A percentile compares a stretch with the other conserved stretches of the same genome.
Conservation (phyloP, 495 filamentous ascomycete genomes). For the Neurospora sp. region DNA sequence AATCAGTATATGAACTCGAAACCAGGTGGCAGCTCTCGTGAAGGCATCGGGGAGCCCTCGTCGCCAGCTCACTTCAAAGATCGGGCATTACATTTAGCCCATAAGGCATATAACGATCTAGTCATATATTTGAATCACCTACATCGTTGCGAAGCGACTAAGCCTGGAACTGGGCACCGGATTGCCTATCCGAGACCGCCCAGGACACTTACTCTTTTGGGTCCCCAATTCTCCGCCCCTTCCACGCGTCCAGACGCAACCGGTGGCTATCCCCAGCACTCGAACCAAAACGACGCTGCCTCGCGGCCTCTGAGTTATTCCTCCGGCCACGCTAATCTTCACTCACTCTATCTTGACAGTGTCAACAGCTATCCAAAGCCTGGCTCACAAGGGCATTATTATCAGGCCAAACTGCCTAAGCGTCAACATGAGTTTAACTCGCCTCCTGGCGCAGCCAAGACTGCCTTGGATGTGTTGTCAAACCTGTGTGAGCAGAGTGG, state of each 20-base stretch:
- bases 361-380: slow-evolving; percentile 1
- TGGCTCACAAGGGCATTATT: slow-evolving; percentile 4
- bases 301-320: slow-evolving; percentile 4
- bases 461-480: slow-evolving; percentile 69
- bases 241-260: slow-evolving; percentile 4
- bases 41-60: slow-evolving; percentile 3
- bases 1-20: slow-evolving; percentile 10
- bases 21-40: not conserved
- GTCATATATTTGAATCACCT: slow-evolving; percentile 62
- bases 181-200: slow-evolving; percentile 40
- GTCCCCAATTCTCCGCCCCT: not conserved
- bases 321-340: not conserved
- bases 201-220: slow-evolving; percentile 13
- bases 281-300: slow-evolving; percentile 14
- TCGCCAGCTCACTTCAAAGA: slow-evolving; percentile 63
- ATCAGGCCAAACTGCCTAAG: slow-evolving; percentile 9
- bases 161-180: slow-evolving; percentile 15
- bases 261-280: slow-evolving; percentile 11
- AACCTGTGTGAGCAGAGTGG: slow-evolving; percentile 75
- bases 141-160: slow-evolving; percentile 18
- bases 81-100: slow-evolving; percentile 72
- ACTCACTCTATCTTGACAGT: not conserved
- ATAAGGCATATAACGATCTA: slow-evolving; percentile 80
- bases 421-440: slow-evolving; percentile 13
- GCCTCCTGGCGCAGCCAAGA: slow-evolving; percentile 43